Evolutionary conservation across 1,284 basidiomycete species (phyloP), one percentile per base, ranked within the genome.

Genomic region (Jaminaea rosea): DNA sequence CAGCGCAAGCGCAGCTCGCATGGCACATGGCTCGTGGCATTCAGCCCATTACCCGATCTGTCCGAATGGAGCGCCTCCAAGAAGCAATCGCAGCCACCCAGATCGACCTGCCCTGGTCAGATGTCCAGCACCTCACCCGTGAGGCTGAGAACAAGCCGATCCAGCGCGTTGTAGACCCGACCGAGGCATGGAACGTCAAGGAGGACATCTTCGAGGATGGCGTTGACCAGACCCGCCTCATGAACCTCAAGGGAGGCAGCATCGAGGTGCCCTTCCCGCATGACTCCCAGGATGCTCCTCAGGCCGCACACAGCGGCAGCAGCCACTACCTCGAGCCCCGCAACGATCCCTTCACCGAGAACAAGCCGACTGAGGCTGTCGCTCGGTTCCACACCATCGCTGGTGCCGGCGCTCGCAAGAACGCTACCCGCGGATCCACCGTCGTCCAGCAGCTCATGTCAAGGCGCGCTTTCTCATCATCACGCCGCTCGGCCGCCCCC

Each of bases 131-230:
- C 49, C 56, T 67, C 41, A 63, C 63, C 49, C 50, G 52, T 42
- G 63, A 67, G 55, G 59, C 60, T 13, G 49, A 61, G 39, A 60
- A 55, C 46, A 58, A 56, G 23, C 59, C 59, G 26, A 55, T 68
- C 41, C 60, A 66, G 44, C 57, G 66, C 44, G 62, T 62, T 36
- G 62, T 66, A 23, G 62, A 68, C 44, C 66, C 66, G 10, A 62
- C 60, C 15, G 49, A 62, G 39, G 60, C 50, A 27, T 68, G 66
- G 66, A 58, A 51, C n/a, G 60, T 64, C 9, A 41, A 58, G 49
- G 58, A 63, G 36, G 60, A 66, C 49, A 67, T 68, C 56, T 68
- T 68, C 31, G 66, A 68, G 52, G 66, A 68, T 34, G 62, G 64
- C 41, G 32, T 58, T 26, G 66, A 68, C 48, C 63, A 66, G 56